phyloP scores from a whole-genome alignment of 345 rosid genomes.

The Isatis tinctoria region DNA sequence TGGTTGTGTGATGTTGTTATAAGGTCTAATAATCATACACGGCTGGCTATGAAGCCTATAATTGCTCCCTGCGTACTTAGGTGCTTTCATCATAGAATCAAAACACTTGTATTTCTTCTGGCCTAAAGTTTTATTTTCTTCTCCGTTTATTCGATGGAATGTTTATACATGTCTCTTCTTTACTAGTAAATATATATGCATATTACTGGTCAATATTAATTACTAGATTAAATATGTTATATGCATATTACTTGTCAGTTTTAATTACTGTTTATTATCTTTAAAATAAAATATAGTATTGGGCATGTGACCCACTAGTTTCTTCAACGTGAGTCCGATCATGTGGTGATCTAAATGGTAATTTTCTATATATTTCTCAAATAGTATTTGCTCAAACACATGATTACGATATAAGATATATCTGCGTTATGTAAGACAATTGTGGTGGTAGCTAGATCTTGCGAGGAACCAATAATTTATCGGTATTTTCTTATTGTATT shows the following conservation, averaged over 20 bases:
- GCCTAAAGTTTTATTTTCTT: background rate
- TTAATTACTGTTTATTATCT: background rate
- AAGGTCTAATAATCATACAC: background rate
- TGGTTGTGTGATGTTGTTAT: background rate
- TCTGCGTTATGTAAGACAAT: background rate
- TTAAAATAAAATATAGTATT: too few relatives aligned
- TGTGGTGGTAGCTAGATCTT: constrained; percentile 17
- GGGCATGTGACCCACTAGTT: constrained; percentile 14
- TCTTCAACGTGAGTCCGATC: constrained; percentile 7
- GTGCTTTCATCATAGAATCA: constrained; percentile 1
- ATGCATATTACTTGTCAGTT: background rate
- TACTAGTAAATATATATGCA: background rate
- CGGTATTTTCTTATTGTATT: background rate
- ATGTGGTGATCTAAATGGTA: background rate
- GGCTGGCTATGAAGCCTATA: background rate
- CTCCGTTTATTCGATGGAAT: background rate
- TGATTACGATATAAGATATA: background rate
- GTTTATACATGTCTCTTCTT: background rate
- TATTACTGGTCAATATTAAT: background rate
- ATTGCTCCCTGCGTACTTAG: background rate
- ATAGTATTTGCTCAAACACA: background rate
- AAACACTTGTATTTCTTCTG: background rate
- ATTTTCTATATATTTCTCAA: background rate
- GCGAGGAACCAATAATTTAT: background rate
- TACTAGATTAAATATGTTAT: background rate